These are phyloP conservation scores for Hyphopichia fennica DNA, from an alignment of 1,139 yeast species.

Conservation along the genomic window DNA sequence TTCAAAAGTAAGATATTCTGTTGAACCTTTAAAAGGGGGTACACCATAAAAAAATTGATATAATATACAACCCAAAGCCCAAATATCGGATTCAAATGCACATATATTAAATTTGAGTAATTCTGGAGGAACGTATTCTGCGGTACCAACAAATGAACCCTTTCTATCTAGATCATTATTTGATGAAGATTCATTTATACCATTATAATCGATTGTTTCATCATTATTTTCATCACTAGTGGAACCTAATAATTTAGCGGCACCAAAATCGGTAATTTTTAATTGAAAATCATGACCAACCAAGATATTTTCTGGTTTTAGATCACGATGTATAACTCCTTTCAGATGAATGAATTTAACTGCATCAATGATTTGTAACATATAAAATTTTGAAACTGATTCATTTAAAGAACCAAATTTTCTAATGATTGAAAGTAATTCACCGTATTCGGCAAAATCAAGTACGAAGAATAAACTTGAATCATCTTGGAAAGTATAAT, in stretches of 20 bases:
- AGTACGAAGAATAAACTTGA: constrained; percentile 68
- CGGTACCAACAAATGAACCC: constrained; percentile 66
- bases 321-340: constrained; percentile 91
- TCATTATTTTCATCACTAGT: constrained; percentile 38
- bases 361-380: constrained; percentile 82
- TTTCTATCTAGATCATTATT: constrained; percentile 46
- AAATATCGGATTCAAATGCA: constrained; percentile 86
- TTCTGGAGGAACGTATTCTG: constrained; percentile 88
- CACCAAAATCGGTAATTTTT: constrained; percentile 97
- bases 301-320: constrained; percentile 91
- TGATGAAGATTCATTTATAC: constrained; percentile 12
- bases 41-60: constrained; percentile 92
- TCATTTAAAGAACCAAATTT: constrained; percentile 80
- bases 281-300: constrained; percentile 78
- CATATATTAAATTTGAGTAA: constrained; percentile 77
- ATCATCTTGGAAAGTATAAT: constrained; percentile 79
- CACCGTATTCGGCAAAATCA: constrained; percentile 82
- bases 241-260: constrained; percentile 75
- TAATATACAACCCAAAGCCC: constrained; percentile 96
- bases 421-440: constrained; percentile 66
- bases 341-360: constrained; percentile 76
- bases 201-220: constrained; percentile 40
- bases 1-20: constrained; percentile 92
- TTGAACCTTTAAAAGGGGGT: constrained; percentile 96
- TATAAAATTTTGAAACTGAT: constrained; percentile 69